Percentiles rank a stretch among this genome's conserved stretches.
Evolutionary conservation across 2,329 filamentous ascomycete species (phyloP).

Genomic region (Chaetomiaceae sp.): DNA sequence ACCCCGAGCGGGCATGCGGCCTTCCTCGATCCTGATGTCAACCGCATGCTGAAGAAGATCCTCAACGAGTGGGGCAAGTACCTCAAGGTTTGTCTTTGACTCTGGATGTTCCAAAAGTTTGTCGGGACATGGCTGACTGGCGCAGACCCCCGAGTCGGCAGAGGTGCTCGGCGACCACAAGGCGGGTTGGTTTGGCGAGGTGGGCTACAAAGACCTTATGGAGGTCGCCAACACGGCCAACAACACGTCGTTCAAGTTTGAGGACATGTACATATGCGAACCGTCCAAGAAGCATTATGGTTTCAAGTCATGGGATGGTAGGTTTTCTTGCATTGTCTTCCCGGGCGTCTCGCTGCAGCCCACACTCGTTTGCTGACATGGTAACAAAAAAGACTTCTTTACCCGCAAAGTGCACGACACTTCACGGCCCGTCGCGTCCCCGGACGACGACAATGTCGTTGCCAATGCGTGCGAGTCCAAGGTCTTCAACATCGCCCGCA

Average conservation of each 20-base stretch:
- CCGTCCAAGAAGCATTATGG: slow-evolving; percentile 50
- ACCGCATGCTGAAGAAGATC: slow-evolving; percentile 48
- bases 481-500: slow-evolving; percentile 46
- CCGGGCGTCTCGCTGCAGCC: no score
- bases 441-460: slow-evolving; percentile 50
- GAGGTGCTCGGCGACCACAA: slow-evolving; percentile 41
- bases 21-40: slow-evolving; percentile 52
- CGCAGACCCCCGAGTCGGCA: slow-evolving; percentile 48
- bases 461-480: slow-evolving; percentile 62
- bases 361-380: slow-evolving; percentile 2
- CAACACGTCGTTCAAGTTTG: slow-evolving; percentile 43
- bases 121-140: background rate
- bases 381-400: slow-evolving; percentile 53
- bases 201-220: slow-evolving; percentile 44
- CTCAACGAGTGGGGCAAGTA: slow-evolving; percentile 55
- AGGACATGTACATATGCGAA: slow-evolving; percentile 59
- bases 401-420: slow-evolving; percentile 51
- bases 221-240: slow-evolving; percentile 46
- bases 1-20: slow-evolving; percentile 50
- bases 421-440: slow-evolving; percentile 53
- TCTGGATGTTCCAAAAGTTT: background rate
- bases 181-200: slow-evolving; percentile 52
- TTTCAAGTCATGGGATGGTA: slow-evolving; percentile 62
- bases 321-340: no score
- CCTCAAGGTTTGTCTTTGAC: slow-evolving; percentile 34